Evolutionary conservation across 768 basidiomycete species (phyloP).

Genomic region (Agaricus sinodeliciosus): DNA sequence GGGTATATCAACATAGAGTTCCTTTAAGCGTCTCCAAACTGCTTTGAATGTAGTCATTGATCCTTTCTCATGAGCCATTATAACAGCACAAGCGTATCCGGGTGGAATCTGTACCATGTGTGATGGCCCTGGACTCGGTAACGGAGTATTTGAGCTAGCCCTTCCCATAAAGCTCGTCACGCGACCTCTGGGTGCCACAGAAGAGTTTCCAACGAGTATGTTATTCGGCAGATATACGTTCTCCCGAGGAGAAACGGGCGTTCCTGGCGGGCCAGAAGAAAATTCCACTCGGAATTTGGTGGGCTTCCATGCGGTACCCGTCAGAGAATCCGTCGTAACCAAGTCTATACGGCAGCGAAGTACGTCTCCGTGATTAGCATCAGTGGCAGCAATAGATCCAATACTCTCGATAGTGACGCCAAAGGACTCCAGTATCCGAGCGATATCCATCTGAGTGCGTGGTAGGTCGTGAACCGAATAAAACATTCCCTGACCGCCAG

Average conservation of each 20-base stretch:
- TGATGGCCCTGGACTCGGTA: conserved; percentile 15
- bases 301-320: conserved; percentile 55
- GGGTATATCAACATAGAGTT: conserved; percentile 48
- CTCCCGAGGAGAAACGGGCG: conserved; percentile 13
- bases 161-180: conserved; percentile 10
- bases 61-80: conserved; percentile 86
- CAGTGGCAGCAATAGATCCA: conserved; percentile 17
- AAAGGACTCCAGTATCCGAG: conserved; percentile 55
- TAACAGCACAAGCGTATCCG: conserved; percentile 53
- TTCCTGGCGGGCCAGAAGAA: neutral
- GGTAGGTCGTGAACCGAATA: conserved; percentile 52
- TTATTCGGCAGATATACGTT: conserved; percentile 15
- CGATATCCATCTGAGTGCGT: conserved; percentile 59
- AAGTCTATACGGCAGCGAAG: conserved; percentile 53
- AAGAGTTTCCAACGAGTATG: conserved; percentile 14
- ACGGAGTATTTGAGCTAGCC: conserved; percentile 14
- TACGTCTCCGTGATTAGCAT: conserved; percentile 19
- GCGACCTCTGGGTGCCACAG: neutral
- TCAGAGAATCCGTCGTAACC: conserved; percentile 26
- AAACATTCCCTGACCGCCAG: conserved; percentile 40
- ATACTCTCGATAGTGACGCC: conserved; percentile 47
- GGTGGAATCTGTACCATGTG: conserved; percentile 21
- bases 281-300: conserved; percentile 86
- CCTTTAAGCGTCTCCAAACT: conserved; percentile 65
- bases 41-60: conserved; percentile 80